phyloP scores from a whole-genome alignment of 805 yeast species.

The Ogataea henricii region DNA sequence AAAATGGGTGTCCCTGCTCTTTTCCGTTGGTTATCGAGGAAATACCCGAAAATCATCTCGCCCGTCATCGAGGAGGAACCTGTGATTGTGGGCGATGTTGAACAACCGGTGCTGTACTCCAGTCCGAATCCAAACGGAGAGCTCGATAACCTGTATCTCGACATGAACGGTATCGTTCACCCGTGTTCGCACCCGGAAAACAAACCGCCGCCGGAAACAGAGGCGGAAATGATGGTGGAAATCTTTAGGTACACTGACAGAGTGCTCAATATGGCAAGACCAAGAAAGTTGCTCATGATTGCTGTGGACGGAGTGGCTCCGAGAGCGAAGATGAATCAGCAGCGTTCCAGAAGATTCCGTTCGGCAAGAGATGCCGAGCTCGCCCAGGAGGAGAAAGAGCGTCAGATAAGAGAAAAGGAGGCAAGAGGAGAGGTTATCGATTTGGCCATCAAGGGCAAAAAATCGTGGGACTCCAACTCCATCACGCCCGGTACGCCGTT shows the following conservation, averaged over 20 bases:
- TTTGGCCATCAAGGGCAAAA: conserved; percentile 68
- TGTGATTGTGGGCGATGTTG: conserved; percentile 57
- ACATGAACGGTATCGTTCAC: conserved; percentile 99
- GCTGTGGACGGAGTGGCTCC: conserved; percentile 99
- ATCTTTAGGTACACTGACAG: conserved; percentile 91
- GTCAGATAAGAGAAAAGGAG: conserved; percentile 59
- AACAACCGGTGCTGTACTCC: conserved; percentile 64
- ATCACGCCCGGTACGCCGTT: conserved; percentile 99
- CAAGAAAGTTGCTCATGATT: conserved; percentile 87
- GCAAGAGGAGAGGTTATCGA: conserved; percentile 75
- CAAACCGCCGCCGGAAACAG: conserved; percentile 93
- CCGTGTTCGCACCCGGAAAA: conserved; percentile 99
- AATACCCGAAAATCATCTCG: conserved; percentile 91
- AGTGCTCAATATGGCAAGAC: conserved; percentile 91
- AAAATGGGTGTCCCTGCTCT: conserved; percentile 96
- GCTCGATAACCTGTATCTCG: conserved; percentile 87
- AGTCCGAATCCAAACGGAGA: conserved; percentile 95
- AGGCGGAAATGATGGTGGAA: conserved; percentile 94
- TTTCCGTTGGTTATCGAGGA: conserved; percentile 91
- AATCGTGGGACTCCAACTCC: conserved; percentile 92
- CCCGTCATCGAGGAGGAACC: conserved; percentile 82
- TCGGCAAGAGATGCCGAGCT: conserved; percentile 87
- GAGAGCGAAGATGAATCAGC: conserved; percentile 97
- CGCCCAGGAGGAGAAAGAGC: conserved; percentile 70
- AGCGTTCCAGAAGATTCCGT: conserved; percentile 88